phyloP scores from a whole-genome alignment of 2,329 filamentous ascomycete species.

The Neonectria magnoliae region DNA sequence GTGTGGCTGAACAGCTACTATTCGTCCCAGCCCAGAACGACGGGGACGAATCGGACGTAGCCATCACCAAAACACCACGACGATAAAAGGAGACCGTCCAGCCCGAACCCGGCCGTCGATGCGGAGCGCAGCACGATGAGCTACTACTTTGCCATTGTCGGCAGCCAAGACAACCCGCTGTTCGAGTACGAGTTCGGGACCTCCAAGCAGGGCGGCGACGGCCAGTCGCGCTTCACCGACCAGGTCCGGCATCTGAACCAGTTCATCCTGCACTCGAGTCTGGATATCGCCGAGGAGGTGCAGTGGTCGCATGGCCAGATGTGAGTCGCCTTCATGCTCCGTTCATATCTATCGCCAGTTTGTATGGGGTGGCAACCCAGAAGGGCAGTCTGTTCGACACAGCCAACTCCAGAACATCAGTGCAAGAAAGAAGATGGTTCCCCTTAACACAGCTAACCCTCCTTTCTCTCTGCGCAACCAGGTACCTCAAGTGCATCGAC shows the following conservation, averaged over 20 bases:
- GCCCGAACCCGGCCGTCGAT: constrained; percentile 33
- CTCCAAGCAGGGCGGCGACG: constrained; percentile 94
- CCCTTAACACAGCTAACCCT: constrained; percentile 9
- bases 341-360: background rate
- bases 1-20: constrained; percentile 4
- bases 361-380: background rate
- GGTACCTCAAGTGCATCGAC: constrained; percentile 97
- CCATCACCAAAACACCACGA: constrained; percentile 11
- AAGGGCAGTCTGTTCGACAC: background rate
- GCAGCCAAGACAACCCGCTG: constrained; percentile 92
- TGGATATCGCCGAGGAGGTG: constrained; percentile 95
- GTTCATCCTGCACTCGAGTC: constrained; percentile 92
- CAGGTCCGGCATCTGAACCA: constrained; percentile 95
- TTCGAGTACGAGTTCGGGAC: constrained; percentile 98
- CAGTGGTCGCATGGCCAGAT: constrained; percentile 91
- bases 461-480: constrained; percentile 47
- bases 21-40: background rate
- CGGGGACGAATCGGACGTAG: constrained; percentile 6
- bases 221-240: constrained; percentile 86
- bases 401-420: background rate
- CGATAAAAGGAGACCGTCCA: background rate
- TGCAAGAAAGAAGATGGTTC: constrained; percentile 6
- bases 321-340: constrained; percentile 57
- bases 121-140: constrained; percentile 72
- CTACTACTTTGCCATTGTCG: constrained; percentile 98